Percentiles rank a stretch among this genome's conserved stretches.
phyloP scores from a whole-genome alignment of 257 asterid species.

The Leonotis leonurus region DNA sequence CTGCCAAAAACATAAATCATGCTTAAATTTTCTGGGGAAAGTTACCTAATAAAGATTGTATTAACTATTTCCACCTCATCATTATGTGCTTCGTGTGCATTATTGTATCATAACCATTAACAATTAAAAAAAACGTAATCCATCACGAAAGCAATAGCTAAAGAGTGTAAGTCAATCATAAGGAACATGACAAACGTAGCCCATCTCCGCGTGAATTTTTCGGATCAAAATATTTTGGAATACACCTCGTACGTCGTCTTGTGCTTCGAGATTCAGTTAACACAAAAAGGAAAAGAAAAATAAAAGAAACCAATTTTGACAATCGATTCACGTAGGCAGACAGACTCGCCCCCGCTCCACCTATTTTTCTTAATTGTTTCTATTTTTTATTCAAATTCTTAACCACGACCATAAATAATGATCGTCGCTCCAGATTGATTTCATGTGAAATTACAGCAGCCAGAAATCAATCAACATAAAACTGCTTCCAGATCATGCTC shows the following conservation, averaged over 20 bases:
- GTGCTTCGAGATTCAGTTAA: conserved; percentile 2
- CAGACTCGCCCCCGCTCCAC: conserved; percentile 9
- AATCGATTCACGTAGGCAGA: neutral
- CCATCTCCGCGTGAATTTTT: neutral
- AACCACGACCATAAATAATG: neutral
- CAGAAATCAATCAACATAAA: neutral
- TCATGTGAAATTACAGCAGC: neutral
- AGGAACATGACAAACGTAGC: neutral
- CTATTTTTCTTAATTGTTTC: neutral
- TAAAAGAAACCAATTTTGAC: neutral
- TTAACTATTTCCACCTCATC: neutral
- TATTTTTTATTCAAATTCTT: conserved; percentile 11
- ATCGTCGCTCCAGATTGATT: conserved; percentile 3
- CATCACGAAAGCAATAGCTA: neutral
- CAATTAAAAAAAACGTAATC: neutral
- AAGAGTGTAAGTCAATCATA: neutral
- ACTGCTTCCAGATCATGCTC: neutral
- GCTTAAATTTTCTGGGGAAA: neutral
- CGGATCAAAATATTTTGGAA: neutral
- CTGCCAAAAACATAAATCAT: neutral
- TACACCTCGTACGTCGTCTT: neutral
- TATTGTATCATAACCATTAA: neutral
- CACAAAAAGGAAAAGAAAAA: neutral
- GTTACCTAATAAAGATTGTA: neutral
- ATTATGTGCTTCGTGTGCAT: neutral